phyloP scores from a whole-genome alignment of 495 filamentous ascomycete species.

The Penicillium angulare region DNA sequence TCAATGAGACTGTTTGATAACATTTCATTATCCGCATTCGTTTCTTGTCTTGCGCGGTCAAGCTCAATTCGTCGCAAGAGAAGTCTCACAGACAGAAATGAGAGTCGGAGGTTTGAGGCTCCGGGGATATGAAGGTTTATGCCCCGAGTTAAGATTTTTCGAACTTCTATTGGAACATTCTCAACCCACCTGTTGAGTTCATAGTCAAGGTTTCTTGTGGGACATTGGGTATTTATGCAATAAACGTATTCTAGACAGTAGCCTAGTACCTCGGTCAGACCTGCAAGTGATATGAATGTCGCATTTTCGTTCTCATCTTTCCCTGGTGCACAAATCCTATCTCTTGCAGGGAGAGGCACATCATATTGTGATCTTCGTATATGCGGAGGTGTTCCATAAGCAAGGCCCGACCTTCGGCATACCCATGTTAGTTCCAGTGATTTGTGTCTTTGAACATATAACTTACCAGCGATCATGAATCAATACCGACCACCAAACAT shows the following conservation, averaged over 20 bases:
- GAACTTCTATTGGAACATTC: conserved; percentile 21
- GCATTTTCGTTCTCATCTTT: conserved; percentile 16
- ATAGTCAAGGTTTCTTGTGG: conserved; percentile 19
- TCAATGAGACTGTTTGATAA: conserved; percentile 22
- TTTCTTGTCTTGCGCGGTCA: conserved; percentile 7
- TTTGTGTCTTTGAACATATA: no score
- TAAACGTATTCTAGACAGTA: conserved; percentile 38
- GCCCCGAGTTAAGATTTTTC: conserved; percentile 21
- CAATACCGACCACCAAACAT: conserved; percentile 40
- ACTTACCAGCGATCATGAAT: conserved; percentile 42
- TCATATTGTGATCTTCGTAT: conserved; percentile 36
- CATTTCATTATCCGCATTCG: neutral
- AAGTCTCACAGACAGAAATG: conserved; percentile 35
- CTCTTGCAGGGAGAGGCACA: conserved; percentile 28
- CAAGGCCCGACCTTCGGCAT: no score
- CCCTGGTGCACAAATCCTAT: conserved; percentile 13
- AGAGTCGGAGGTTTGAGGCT: conserved; percentile 37
- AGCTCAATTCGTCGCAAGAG: conserved; percentile 32
- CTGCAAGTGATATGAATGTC: conserved; percentile 37
- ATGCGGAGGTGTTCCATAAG: conserved; percentile 37
- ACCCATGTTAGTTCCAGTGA: no score
- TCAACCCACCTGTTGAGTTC: conserved; percentile 25
- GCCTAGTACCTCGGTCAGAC: conserved; percentile 38
- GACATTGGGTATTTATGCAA: conserved; percentile 12
- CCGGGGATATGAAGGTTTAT: conserved; percentile 22